Evolutionary conservation across 371 early-diverging fungal genomes (phyloP).

Genomic region (Phascolomyces articulosus): DNA sequence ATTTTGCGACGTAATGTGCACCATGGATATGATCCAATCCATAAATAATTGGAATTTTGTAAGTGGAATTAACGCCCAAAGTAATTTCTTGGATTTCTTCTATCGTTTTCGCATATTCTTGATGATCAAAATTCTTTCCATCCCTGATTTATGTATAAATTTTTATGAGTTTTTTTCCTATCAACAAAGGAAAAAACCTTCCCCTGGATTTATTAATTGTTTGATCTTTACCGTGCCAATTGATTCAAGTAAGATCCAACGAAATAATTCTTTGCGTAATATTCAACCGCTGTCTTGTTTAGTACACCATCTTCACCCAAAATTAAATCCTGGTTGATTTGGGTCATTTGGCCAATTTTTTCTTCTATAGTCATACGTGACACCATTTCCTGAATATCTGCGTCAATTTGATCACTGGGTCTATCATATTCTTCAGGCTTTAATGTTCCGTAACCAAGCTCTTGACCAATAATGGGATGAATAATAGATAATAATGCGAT

Average conservation of each 20-base stretch:
- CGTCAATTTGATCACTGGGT: slow-evolving; percentile 33
- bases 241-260: slow-evolving; percentile 43
- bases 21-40: slow-evolving; percentile 70
- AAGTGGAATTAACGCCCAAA: slow-evolving; percentile 29
- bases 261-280: slow-evolving; percentile 46
- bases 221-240: slow-evolving; percentile 23
- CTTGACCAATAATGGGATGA: background rate
- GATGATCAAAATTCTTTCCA: slow-evolving; percentile 31
- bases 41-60: slow-evolving; percentile 42
- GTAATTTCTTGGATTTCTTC: slow-evolving; percentile 41
- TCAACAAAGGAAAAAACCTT: too few species aligned
- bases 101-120: slow-evolving; percentile 30
- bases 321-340: slow-evolving; percentile 51
- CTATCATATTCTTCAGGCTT: slow-evolving; percentile 18
- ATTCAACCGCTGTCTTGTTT: slow-evolving; percentile 48
- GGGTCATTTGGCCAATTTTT: slow-evolving; percentile 74
- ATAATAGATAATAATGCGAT: background rate
- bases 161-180: background rate
- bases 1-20: slow-evolving; percentile 63
- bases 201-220: too few species aligned
- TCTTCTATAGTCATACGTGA: slow-evolving; percentile 57
- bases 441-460: slow-evolving; percentile 12
- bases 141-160: slow-evolving; percentile 8
- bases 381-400: slow-evolving; percentile 38
- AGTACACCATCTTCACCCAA: slow-evolving; percentile 40